Conservation (phyloP, 495 filamentous ascomycete species). For the Clavariopsis aquatica region DNA sequence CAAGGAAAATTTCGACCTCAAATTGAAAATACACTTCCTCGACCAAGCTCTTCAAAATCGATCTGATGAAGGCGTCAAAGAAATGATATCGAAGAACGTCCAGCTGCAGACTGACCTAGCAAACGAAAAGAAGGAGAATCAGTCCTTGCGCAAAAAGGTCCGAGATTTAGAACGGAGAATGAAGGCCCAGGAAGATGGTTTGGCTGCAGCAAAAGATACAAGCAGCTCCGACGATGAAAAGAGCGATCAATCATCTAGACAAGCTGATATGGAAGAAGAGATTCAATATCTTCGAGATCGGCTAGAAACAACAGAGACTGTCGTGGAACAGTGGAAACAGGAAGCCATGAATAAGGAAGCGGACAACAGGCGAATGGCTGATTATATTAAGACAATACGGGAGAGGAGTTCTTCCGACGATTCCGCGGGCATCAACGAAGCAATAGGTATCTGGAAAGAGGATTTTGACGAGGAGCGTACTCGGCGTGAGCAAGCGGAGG, state of each 20-base stretch:
- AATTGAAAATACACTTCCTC: slow-evolving; percentile 95
- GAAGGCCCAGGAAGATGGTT: slow-evolving; percentile 68
- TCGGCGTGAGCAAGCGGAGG: slow-evolving; percentile 84
- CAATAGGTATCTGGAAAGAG: slow-evolving; percentile 92
- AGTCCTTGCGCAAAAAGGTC: slow-evolving; percentile 71
- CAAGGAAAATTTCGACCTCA: slow-evolving; percentile 96
- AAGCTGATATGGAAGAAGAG: slow-evolving; percentile 80
- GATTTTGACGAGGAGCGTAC: slow-evolving; percentile 91
- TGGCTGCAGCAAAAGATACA: slow-evolving; percentile 53
- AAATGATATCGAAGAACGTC: slow-evolving; percentile 95
- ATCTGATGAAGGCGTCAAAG: slow-evolving; percentile 94
- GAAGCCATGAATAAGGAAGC: slow-evolving; percentile 74
- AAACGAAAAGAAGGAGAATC: slow-evolving; percentile 84
- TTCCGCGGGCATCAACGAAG: slow-evolving; percentile 75
- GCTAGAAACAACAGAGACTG: slow-evolving; percentile 75
- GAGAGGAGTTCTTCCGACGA: slow-evolving; percentile 64
- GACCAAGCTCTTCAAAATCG: slow-evolving; percentile 90
- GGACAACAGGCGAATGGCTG: slow-evolving; percentile 78
- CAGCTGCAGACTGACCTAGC: slow-evolving; percentile 88
- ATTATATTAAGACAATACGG: slow-evolving; percentile 72
- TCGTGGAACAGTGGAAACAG: slow-evolving; percentile 76
- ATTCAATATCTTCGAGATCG: slow-evolving; percentile 77
- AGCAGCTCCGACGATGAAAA: slow-evolving; percentile 54
- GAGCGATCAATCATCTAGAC: slow-evolving; percentile 61
- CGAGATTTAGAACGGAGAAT: slow-evolving; percentile 84